Percentiles rank a stretch among this genome's conserved stretches.
phyloP scores from a whole-genome alignment of 2,329 filamentous ascomycete genomes.

The Beauveria brongniartii region DNA sequence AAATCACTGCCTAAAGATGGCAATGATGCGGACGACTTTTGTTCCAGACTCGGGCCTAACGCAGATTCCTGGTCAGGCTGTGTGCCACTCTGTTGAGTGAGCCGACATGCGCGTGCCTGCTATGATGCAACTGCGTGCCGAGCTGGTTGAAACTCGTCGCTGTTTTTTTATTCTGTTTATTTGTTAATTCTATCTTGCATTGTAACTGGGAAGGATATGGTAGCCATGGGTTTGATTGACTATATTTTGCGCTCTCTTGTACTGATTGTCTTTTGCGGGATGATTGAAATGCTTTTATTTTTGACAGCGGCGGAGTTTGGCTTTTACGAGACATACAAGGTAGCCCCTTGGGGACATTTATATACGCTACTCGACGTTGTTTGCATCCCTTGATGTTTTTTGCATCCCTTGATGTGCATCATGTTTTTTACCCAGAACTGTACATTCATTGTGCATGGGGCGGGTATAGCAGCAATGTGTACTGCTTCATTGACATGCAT shows the following conservation, averaged over 20 bases:
- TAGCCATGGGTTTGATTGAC: background rate
- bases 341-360: constrained; percentile 1
- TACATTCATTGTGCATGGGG: background rate
- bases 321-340: constrained; percentile 2
- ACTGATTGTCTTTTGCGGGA: background rate
- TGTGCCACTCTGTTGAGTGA: background rate
- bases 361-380: constrained; percentile 1
- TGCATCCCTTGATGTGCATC: background rate
- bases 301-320: constrained; percentile 15
- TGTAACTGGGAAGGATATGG: constrained; percentile 5
- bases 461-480: background rate
- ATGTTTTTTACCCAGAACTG: background rate
- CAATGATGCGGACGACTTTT: background rate
- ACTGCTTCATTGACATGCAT: background rate
- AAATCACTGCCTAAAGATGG: background rate
- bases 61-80: background rate
- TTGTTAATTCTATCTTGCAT: background rate
- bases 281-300: constrained; percentile 12
- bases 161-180: constrained; percentile 7
- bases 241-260: background rate
- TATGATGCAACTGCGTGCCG: background rate
- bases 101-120: background rate
- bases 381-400: background rate
- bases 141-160: background rate
- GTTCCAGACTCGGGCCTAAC: background rate